Conservation (phyloP, 768 basidiomycete species). For the Daedaleopsis nitida region DNA sequence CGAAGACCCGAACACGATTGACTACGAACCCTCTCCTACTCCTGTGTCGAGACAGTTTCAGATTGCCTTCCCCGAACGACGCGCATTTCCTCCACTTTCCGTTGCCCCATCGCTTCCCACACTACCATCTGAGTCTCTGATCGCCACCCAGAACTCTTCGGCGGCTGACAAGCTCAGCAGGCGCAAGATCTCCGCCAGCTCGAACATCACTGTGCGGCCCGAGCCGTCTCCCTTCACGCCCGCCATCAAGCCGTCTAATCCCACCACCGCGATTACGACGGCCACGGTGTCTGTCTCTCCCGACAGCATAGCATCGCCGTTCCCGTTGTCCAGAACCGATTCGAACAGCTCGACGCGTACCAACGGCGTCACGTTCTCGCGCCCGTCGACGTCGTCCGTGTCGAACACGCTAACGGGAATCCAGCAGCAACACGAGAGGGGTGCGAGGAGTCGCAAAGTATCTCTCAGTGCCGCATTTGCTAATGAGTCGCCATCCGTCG, state of each 20-base stretch:
- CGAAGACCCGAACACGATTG: slow-evolving; percentile 30
- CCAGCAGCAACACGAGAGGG: slow-evolving; percentile 51
- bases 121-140: slow-evolving; percentile 58
- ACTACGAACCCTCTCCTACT: slow-evolving; percentile 50
- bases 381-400: slow-evolving; percentile 56
- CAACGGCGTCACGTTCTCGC: slow-evolving; percentile 62
- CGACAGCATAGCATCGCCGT: slow-evolving; percentile 27
- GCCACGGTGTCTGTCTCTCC: slow-evolving; percentile 57
- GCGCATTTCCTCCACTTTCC: slow-evolving; percentile 48
- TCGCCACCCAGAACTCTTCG: slow-evolving; percentile 13
- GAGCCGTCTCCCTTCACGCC: slow-evolving; percentile 44
- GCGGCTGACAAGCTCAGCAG: slow-evolving; percentile 32
- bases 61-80: slow-evolving; percentile 40
- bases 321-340: slow-evolving; percentile 43
- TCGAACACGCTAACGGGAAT: slow-evolving; percentile 52
- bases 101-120: slow-evolving; percentile 62
- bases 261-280: slow-evolving; percentile 68
- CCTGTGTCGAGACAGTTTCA: slow-evolving; percentile 39
- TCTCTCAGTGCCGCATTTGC: slow-evolving; percentile 33
- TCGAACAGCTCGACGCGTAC: slow-evolving; percentile 47
- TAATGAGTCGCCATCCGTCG: slow-evolving; percentile 23
- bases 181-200: slow-evolving; percentile 47
- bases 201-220: slow-evolving; percentile 49
- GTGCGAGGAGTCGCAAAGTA: slow-evolving; percentile 38
- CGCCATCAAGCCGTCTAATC: slow-evolving; percentile 52